Percentiles rank a stretch among this genome's conserved stretches.
Conservation (phyloP, 2,329 filamentous ascomycete species). For the Lachnum nothofagi region DNA sequence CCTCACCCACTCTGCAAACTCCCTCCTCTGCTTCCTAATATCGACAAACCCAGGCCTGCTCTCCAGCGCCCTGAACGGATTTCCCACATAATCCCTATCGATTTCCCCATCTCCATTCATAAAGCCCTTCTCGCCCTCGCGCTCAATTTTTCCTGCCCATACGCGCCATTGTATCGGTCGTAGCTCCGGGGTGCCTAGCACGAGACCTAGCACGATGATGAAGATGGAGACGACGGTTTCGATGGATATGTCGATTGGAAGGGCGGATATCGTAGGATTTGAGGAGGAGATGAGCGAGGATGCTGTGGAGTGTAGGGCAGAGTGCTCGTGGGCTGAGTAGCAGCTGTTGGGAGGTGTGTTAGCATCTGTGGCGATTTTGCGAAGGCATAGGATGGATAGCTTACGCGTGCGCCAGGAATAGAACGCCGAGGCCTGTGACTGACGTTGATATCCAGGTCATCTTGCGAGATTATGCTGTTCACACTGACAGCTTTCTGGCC, state of each 20-base stretch:
- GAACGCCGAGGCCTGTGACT: constrained; percentile 67
- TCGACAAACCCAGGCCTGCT: constrained; percentile 81
- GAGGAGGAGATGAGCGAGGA: constrained; percentile 43
- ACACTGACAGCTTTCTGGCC: neutral
- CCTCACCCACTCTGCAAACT: constrained; percentile 72
- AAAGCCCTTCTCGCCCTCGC: constrained; percentile 61
- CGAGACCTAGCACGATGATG: constrained; percentile 76
- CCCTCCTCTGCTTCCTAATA: constrained; percentile 72
- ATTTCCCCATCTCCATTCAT: constrained; percentile 56
- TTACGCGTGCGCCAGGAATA: constrained; percentile 84
- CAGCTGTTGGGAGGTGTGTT: constrained; percentile 52
- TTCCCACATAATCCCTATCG: constrained; percentile 65
- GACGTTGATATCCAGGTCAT: constrained; percentile 71
- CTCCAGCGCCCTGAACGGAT: constrained; percentile 76
- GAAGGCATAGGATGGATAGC: constrained; percentile 31
- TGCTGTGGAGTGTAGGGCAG: constrained; percentile 60
- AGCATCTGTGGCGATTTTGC: neutral
- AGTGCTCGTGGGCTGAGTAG: constrained; percentile 94
- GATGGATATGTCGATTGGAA: constrained; percentile 81
- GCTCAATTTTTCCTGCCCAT: constrained; percentile 80
- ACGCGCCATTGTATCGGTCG: constrained; percentile 79
- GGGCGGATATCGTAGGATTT: constrained; percentile 43
- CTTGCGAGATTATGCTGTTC: constrained; percentile 8
- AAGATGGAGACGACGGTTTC: constrained; percentile 79
- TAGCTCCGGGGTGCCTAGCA: constrained; percentile 69